phyloP scores from a whole-genome alignment of 2,329 filamentous ascomycete species.

The Dactylonectria estremocensis region DNA sequence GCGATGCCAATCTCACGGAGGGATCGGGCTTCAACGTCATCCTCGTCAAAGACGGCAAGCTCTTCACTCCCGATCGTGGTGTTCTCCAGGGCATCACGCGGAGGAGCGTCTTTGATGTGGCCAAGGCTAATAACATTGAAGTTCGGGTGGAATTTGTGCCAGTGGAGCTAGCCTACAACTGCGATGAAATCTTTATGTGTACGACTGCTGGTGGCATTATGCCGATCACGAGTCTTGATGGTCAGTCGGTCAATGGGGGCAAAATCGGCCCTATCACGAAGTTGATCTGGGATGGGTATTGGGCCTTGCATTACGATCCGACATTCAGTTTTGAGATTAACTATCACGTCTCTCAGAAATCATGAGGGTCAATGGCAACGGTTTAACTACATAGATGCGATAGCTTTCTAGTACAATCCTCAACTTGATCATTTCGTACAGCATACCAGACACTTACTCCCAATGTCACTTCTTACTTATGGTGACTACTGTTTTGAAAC shows the following conservation, averaged over 20 bases:
- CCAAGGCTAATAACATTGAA: too few species aligned
- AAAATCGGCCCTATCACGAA: slow-evolving; percentile 62
- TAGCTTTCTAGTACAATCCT: too few species aligned
- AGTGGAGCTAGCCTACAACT: too few species aligned
- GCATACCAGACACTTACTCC: too few species aligned
- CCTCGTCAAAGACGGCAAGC: slow-evolving; percentile 60
- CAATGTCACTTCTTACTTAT: too few species aligned
- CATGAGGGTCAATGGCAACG: too few species aligned
- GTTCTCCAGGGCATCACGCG: slow-evolving; percentile 65
- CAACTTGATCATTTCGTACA: too few species aligned
- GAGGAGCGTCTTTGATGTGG: slow-evolving; percentile 63
- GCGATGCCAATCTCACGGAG: slow-evolving; percentile 65
- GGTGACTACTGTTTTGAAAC: too few species aligned
- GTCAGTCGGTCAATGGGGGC: slow-evolving; percentile 54
- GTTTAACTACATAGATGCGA: too few species aligned
- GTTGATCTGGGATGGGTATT: slow-evolving; percentile 67
- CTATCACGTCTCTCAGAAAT: too few species aligned
- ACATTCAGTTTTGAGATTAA: slow-evolving; percentile 54
- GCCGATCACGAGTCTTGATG: slow-evolving; percentile 65
- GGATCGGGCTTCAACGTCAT: slow-evolving; percentile 66
- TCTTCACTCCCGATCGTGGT: slow-evolving; percentile 64
- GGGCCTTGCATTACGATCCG: slow-evolving; percentile 63
- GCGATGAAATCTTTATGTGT: slow-evolving; percentile 67
- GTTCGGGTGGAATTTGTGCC: too few species aligned
- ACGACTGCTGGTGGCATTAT: slow-evolving; percentile 69